Evolutionary conservation across 129 eudicot genomes (phyloP).

Genomic region (Helichrysum umbraculigerum): DNA sequence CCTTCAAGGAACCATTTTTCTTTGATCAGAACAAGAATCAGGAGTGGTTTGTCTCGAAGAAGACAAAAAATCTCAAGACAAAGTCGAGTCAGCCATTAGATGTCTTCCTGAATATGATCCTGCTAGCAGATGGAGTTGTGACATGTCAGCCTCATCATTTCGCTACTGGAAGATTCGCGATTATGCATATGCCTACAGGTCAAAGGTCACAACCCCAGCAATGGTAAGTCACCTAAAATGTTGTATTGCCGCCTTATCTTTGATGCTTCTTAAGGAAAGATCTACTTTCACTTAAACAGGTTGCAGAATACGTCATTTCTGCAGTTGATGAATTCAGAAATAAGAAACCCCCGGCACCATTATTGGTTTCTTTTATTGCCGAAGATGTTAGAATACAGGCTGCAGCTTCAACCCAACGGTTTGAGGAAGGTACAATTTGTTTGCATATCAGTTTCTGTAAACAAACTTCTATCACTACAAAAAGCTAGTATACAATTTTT

Average conservation of each 20-base stretch:
- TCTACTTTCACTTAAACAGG: constrained; percentile 34
- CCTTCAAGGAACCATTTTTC: neutral
- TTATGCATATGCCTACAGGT: constrained; percentile 75
- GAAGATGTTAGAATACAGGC: constrained; percentile 81
- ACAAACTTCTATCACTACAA: neutral
- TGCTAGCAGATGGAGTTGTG: constrained; percentile 45
- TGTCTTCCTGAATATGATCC: constrained; percentile 81
- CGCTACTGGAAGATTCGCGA: constrained; percentile 90
- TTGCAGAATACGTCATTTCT: constrained; percentile 73
- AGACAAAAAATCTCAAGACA: constrained; percentile 58
- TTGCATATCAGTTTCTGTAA: neutral
- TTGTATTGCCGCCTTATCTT: neutral
- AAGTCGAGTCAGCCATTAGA: constrained; percentile 58
- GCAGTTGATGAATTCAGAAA: constrained; percentile 67
- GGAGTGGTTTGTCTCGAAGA: constrained; percentile 55
- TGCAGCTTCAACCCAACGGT: constrained; percentile 81
- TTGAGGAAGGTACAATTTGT: constrained; percentile 61
- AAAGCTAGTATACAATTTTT: neutral
- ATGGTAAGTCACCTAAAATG: constrained; percentile 44
- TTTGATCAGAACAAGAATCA: constrained; percentile 59
- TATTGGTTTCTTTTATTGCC: constrained; percentile 69
- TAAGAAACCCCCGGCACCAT: constrained; percentile 62
- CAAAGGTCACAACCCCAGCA: constrained; percentile 68
- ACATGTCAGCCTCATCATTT: constrained; percentile 37
- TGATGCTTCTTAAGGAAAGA: neutral